phyloP scores from a whole-genome alignment of 495 filamentous ascomycete genomes.

The Annulohypoxylon stygium region DNA sequence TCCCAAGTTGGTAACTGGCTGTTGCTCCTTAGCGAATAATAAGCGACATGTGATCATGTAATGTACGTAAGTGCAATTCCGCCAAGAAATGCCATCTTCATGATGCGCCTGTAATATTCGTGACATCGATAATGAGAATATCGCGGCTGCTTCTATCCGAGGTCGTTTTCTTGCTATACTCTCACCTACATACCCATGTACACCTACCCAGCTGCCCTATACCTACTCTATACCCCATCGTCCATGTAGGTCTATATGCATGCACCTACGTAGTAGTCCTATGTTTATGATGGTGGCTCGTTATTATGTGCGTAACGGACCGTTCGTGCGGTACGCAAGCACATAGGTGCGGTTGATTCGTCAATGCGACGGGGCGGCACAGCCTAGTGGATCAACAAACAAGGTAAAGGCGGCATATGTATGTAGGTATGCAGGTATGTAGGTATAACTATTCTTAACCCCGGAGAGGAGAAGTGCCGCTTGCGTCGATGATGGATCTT shows the following conservation, averaged over 20 bases:
- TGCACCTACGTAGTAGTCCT: background rate
- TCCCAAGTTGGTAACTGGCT: slow-evolving; percentile 4
- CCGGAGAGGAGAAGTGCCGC: slow-evolving; percentile 31
- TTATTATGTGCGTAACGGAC: slow-evolving; percentile 10
- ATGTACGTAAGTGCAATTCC: slow-evolving; percentile 34
- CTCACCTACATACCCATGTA: background rate
- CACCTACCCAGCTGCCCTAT: background rate
- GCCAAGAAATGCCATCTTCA: slow-evolving; percentile 22
- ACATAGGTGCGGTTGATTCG: slow-evolving; percentile 5
- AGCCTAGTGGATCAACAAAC: slow-evolving; percentile 36
- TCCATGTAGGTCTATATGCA: background rate
- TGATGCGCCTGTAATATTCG: slow-evolving; percentile 31
- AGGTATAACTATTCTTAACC: slow-evolving; percentile 3
- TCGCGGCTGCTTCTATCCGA: slow-evolving; percentile 25
- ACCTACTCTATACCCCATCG: background rate
- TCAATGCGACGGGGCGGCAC: slow-evolving; percentile 33
- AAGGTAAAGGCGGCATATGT: slow-evolving; percentile 24
- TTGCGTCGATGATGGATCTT: slow-evolving; percentile 36
- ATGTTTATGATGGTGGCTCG: background rate
- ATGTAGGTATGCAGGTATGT: slow-evolving; percentile 10
- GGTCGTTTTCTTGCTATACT: background rate
- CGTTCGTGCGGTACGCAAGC: slow-evolving; percentile 20
- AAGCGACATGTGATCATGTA: slow-evolving; percentile 46
- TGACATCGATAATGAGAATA: slow-evolving; percentile 29
- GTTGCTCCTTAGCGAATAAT: slow-evolving; percentile 27